Base-by-base conservation (phyloP, 2,329 filamentous ascomycete species). In the Ophiostoma pallidulum region DNA sequence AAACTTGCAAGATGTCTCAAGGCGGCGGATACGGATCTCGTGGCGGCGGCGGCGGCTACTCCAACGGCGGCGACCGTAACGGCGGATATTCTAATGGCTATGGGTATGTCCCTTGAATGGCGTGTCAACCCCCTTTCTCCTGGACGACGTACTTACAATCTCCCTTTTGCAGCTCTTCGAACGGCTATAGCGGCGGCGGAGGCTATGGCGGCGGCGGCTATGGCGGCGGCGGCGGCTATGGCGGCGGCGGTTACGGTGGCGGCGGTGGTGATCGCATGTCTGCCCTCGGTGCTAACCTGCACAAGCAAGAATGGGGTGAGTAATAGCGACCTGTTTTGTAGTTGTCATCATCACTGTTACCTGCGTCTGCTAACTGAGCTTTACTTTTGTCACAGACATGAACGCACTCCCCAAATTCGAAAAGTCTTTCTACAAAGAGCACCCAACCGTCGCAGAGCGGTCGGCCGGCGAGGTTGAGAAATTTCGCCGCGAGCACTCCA, bases 381-480 rank as follows among this genome's bases (percentile, higher is more conserved):
- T n/a, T n/a, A n/a, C n/a, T n/a, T n/a, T n/a, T n/a, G n/a, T n/a
- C n/a, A n/a, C n/a, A 92, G 92, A 98, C 64, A 60, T 92, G 46
- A 73, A 66, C 61, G 66, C 82, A 7, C 63, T 98, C 39, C 91
- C 92, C 59, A 97, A 97, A 69, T 98, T 98, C 71, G 92, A 98
- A 66, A 98, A 98, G 72, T 90, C 86, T 8, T 98, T 98, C 73
- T 98, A 98, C 79, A 95, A 97, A 74, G 92, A 97, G 70, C 82
- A 92, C 63, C 76, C 83, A 28, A 79, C 80, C 51, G 91, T 98
- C 52, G 69, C 80, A 53, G 73, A 68, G 59, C 86, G 92, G 61
- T 81, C 87, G 12, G 65, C 78, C 36, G 78, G 78, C 48, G 91
- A 97, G 54, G 85, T 98, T 49, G 84, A 90, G 24, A 85, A 82